Evolutionary conservation across 208 protist genomes (phyloP), one percentile per base, ranked within the genome.

Genomic region (Sergeia podlipaevii): DNA sequence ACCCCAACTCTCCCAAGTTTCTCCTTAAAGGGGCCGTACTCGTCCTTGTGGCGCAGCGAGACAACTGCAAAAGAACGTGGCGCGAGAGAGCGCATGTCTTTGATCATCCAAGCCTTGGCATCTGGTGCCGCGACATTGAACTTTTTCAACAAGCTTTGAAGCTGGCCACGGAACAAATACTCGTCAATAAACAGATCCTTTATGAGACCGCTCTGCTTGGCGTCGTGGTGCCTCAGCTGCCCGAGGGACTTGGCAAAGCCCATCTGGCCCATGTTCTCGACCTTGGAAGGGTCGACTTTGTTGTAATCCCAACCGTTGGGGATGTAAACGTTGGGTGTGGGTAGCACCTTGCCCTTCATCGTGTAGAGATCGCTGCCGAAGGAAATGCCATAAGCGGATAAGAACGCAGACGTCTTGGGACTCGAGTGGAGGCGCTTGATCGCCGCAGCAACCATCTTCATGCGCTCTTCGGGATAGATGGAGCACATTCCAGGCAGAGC

Each of bases 401-500:
- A 59, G 15, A 85, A 43, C 11, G 34, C 38, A 32, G 30, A 63
- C 21, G 58, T 60, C 8, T 42, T 33, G 20, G 39, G 23, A 24
- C 53, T 58, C 1, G 3, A 15, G 3, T 50, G 7, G 41, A 85
- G 48, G 29, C 70, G 64, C 8, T 26, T 1, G 13, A 80, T 27
- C 13, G 45, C 53, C 4, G 34, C 42, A 13, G 51, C 39, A 15
- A 85, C 36, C 7, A 42, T 48, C 38, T 54, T 45, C 29, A 53
- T 45, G 18, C 78, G 64, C 18, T 81, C 74, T 21, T 73, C 29
- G 0, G 74, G 70, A 58, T 65, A 86, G 21, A 86, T 58, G 60
- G 74, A 81, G 60, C 74, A 86, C 10, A 86, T 21, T 20, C 59
- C 28, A 13, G 78, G 70, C 13, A 86, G 66, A 44, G 42, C 21